phyloP scores from a whole-genome alignment of 208 protist genomes.

The Trypanosoma vivax region DNA sequence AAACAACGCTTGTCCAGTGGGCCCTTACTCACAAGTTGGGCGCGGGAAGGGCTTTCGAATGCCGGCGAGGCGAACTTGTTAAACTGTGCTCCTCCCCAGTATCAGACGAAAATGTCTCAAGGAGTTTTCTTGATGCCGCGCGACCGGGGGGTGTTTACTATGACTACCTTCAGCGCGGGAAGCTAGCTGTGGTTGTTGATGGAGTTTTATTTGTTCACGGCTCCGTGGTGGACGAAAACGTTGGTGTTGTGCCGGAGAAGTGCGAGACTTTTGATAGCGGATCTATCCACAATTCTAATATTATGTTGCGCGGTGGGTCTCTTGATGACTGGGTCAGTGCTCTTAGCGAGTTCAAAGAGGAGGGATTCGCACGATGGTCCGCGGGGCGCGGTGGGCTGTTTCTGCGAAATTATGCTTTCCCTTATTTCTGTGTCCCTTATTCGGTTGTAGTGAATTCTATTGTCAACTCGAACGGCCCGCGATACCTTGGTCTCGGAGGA shows the following conservation, averaged over 20 bases:
- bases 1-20: constrained; percentile 50
- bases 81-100: constrained; percentile 13
- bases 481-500: constrained; percentile 39
- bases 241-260: constrained; percentile 57
- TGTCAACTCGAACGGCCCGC: constrained; percentile 38
- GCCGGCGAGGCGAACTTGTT: constrained; percentile 54
- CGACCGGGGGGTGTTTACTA: constrained; percentile 63
- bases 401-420: constrained; percentile 57
- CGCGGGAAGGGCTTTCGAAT: constrained; percentile 45
- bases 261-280: constrained; percentile 1
- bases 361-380: constrained; percentile 41
- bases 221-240: constrained; percentile 49
- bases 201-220: constrained; percentile 85
- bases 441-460: constrained; percentile 56
- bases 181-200: constrained; percentile 44
- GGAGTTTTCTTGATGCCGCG: constrained; percentile 57
- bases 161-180: constrained; percentile 57
- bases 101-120: constrained; percentile 44
- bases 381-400: constrained; percentile 26
- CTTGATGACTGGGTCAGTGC: constrained; percentile 48
- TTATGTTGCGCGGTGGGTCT: background rate
- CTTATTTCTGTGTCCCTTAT: constrained; percentile 38
- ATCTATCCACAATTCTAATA: background rate
- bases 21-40: constrained; percentile 63
- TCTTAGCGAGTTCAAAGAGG: constrained; percentile 51